Conservation (phyloP, 2,329 filamentous ascomycete genomes). For the Ophidiomyces ophidiicola region DNA sequence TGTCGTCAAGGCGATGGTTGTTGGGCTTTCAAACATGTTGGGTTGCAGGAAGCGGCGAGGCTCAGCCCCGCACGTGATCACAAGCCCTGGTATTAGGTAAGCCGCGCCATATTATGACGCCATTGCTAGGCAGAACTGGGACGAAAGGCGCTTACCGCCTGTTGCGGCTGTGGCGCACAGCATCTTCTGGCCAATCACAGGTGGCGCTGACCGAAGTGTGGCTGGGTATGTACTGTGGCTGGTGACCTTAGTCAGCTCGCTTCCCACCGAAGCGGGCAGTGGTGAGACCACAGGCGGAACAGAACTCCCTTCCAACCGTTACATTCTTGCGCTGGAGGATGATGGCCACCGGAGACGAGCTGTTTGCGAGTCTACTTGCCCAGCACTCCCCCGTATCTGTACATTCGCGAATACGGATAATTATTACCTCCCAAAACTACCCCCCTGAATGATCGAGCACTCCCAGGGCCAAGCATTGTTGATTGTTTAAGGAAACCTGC, state of each 20-base stretch:
- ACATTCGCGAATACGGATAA: slow-evolving; percentile 5
- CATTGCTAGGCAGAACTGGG: no score
- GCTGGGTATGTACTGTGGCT: background rate
- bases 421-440: slow-evolving; percentile 1
- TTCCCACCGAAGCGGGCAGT: no score
- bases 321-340: background rate
- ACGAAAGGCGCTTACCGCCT: no score
- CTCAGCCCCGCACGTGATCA: no score
- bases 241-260: background rate
- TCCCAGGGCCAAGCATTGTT: no score
- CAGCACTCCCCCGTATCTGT: slow-evolving; percentile 2
- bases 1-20: no score
- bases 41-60: no score
- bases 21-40: no score
- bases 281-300: no score
- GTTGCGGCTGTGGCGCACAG: background rate
- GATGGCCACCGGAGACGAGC: background rate
- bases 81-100: no score
- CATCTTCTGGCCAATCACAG: background rate
- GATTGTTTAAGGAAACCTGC: no score
- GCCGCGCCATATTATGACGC: no score
- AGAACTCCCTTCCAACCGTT: background rate
- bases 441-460: background rate
- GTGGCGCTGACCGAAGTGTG: background rate
- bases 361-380: background rate